phyloP scores from a whole-genome alignment of 768 basidiomycete genomes.

The Chalciporus sphaerocephalus region DNA sequence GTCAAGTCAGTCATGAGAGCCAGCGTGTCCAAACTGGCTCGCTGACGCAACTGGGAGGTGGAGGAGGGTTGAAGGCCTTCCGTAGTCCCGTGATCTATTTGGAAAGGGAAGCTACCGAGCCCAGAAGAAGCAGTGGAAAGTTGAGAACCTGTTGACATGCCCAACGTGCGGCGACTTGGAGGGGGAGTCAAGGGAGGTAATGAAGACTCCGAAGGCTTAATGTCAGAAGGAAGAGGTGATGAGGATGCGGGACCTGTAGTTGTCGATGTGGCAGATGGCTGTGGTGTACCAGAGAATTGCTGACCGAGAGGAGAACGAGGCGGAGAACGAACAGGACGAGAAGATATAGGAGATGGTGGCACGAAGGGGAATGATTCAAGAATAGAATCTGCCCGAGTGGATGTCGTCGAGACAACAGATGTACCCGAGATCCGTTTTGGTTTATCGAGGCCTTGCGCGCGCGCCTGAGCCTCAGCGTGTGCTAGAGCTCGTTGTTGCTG shows the following conservation, averaged over 20 bases:
- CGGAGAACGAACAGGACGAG: constrained; percentile 68
- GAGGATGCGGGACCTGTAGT: neutral
- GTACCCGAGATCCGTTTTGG: constrained; percentile 55
- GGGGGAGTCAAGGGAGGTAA: constrained; percentile 38
- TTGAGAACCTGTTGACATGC: constrained; percentile 73
- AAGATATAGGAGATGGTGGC: constrained; percentile 85
- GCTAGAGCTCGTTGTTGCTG: constrained; percentile 64
- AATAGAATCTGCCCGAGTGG: constrained; percentile 77
- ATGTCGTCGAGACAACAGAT: constrained; percentile 63
- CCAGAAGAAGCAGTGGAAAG: constrained; percentile 74
- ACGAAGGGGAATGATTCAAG: constrained; percentile 87
- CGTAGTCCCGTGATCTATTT: constrained; percentile 61
- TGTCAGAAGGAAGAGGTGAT: neutral
- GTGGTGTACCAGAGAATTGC: constrained; percentile 41
- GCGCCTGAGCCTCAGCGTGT: constrained; percentile 56
- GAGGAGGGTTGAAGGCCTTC: constrained; percentile 35
- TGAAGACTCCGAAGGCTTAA: constrained; percentile 31
- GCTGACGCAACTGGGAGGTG: constrained; percentile 45
- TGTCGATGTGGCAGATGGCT: constrained; percentile 6
- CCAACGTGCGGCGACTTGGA: constrained; percentile 58
- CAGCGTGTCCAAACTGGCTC: constrained; percentile 82
- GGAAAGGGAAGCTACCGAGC: constrained; percentile 83
- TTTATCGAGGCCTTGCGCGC: constrained; percentile 48
- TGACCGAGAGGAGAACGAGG: constrained; percentile 69
- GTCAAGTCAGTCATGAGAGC: constrained; percentile 79